Conservation (phyloP, 129 eudicot genomes). For the Dittrichia graveolens region DNA sequence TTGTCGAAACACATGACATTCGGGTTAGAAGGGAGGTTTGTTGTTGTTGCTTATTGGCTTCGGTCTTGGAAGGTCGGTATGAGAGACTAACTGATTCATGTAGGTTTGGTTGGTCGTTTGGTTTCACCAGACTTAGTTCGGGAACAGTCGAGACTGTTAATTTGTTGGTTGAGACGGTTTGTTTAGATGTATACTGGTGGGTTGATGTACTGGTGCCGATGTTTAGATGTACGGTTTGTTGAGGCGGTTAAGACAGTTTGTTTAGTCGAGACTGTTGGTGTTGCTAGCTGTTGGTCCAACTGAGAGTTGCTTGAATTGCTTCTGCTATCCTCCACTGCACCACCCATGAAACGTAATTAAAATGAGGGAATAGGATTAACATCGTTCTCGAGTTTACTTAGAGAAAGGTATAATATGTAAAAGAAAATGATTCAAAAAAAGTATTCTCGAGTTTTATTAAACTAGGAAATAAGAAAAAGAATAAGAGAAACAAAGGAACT, state of each 20-base stretch:
- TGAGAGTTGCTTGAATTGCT: conserved; percentile 53
- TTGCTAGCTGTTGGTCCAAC: conserved; percentile 24
- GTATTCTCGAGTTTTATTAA: no score
- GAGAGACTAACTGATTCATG: conserved; percentile 3
- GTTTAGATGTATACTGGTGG: conserved; percentile 1
- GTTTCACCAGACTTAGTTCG: conserved; percentile 12
- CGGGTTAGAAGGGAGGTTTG: conserved; percentile 27
- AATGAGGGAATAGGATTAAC: no score
- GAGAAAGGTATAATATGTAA: no score
- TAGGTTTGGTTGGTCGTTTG: conserved; percentile 10
- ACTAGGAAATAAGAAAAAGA: no score
- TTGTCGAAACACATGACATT: conserved; percentile 78
- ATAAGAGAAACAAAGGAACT: no score
- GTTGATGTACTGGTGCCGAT: no score
- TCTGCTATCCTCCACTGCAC: conserved; percentile 43
- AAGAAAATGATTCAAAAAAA: no score
- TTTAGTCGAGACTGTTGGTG: conserved; percentile 13
- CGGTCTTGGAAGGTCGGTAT: conserved; percentile 16
- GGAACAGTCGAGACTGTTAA: not conserved
- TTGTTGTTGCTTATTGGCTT: conserved; percentile 4
- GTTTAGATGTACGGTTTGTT: no score
- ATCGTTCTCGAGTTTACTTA: no score
- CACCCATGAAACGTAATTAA: no score
- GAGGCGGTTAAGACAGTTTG: no score
- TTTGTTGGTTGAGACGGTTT: conserved; percentile 2